Evolutionary conservation across 78 protist species (phyloP).

Genomic region (Reticulomyxa filosa): DNA sequence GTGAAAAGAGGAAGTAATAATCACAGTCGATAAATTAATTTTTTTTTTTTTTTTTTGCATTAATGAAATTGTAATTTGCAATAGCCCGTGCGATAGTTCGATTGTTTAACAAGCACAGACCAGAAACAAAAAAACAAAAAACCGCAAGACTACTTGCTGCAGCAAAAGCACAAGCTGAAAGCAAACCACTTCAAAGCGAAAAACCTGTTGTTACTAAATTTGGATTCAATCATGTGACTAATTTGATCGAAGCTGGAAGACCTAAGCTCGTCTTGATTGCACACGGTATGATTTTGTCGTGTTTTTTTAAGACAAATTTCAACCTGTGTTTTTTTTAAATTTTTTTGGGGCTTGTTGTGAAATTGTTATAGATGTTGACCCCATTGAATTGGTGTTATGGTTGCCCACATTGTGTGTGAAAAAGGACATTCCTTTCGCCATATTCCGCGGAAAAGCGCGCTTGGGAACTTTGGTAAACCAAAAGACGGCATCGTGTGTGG

Average conservation of each 20-base stretch:
- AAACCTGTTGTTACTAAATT: conserved; percentile 45
- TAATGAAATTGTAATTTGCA: too few species aligned
- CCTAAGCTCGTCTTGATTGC: conserved; percentile 97
- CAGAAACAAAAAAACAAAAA: conserved; percentile 68
- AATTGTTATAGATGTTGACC: conserved; percentile 55
- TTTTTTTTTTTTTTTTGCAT: too few species aligned
- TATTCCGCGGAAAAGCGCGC: conserved; percentile 87
- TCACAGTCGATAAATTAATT: too few species aligned
- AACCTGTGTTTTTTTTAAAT: neutral
- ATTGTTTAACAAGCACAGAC: conserved; percentile 83
- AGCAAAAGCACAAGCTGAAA: conserved; percentile 25
- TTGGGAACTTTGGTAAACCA: conserved; percentile 74
- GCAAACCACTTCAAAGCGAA: neutral
- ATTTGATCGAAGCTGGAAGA: conserved; percentile 77
- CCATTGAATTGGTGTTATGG: conserved; percentile 88
- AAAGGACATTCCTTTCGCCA: conserved; percentile 86
- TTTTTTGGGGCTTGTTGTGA: neutral
- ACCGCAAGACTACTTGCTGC: conserved; percentile 36
- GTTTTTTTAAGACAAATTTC: conserved; percentile 26
- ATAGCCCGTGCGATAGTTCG: too few species aligned
- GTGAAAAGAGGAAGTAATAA: too few species aligned
- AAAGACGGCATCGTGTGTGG: conserved; percentile 75
- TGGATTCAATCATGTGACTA: conserved; percentile 88
- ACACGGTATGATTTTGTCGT: too few species aligned
- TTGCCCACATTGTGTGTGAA: conserved; percentile 93